These are phyloP conservation scores for Chaetomium strumarium DNA, from an alignment of 2,329 filamentous ascomycete species.

Conservation along the genomic window DNA sequence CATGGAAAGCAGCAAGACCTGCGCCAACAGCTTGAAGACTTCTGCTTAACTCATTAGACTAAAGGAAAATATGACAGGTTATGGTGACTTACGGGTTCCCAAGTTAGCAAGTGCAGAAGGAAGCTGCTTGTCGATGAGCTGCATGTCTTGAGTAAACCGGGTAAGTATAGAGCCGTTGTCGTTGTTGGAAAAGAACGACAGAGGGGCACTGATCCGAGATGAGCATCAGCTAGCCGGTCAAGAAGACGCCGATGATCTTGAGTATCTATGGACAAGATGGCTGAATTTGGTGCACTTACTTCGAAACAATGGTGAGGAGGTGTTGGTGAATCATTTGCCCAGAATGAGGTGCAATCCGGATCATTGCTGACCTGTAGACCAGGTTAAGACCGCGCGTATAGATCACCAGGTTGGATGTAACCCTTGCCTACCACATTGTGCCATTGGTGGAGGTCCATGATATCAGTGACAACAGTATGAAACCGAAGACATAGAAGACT, in stretches of 20 bases:
- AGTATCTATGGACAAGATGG: no score
- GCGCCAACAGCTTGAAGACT: conserved; percentile 36
- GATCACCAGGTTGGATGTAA: no score
- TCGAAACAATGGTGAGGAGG: conserved; percentile 29
- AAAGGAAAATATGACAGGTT: not conserved
- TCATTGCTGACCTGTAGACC: conserved; percentile 27
- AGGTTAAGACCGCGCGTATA: not conserved
- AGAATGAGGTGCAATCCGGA: conserved; percentile 34
- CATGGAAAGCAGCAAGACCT: conserved; percentile 40
- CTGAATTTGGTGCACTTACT: no score
- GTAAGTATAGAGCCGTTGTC: conserved; percentile 31
- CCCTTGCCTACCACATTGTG: conserved; percentile 30
- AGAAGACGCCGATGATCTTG: no score
- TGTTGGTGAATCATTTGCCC: conserved; percentile 30
- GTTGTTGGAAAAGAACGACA: conserved; percentile 36
- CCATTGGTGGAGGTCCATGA: conserved; percentile 34
- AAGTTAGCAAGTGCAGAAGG: conserved; percentile 26
- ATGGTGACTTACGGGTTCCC: not conserved
- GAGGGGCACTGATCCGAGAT: conserved; percentile 30
- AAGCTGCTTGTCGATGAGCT: conserved; percentile 39
- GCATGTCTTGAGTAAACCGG: conserved; percentile 41
- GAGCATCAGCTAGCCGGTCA: not conserved
- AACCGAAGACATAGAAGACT: conserved; percentile 33
- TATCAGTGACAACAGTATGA: conserved; percentile 30
- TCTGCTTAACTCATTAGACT: conserved; percentile 22